Base-by-base conservation (phyloP, 257 asterid genomes). In the Knoxia roxburghii region DNA sequence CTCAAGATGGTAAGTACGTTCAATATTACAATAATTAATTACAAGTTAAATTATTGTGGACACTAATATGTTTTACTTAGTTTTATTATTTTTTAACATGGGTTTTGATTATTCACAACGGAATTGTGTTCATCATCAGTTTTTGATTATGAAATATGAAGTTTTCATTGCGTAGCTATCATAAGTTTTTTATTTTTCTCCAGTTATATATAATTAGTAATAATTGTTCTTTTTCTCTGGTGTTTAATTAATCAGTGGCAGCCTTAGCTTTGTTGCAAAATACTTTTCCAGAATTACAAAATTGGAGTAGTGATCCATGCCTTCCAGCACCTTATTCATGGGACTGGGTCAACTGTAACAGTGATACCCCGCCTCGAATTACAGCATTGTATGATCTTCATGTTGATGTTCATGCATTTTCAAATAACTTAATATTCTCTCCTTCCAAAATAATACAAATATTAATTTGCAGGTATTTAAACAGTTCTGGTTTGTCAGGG, bases 291-390 rank as follows among this genome's bases (percentile, higher is more conserved):
- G 69, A 46, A 52, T 74, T 88, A 48, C 67, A 71, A 74, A 76
- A 59, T 3, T 86, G 90, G 94, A 68, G 71, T 1, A 93, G 93
- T 0, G 96, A 88, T 70, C 96, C 96, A 15, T 88, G 96, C 73
- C 87, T 86, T 58, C 96, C 96, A 15, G 71, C 89, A 9, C 80
- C 85, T 2, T 83, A 70, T 69, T 17, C 87, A 24, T 85, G 89
- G 92, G 94, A 86, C 24, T 88, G 94, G 96, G 71, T 88, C 57
- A 51, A 65, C 8, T 88, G 96, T 59, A 85, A 72, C 77, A 72
- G 24, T 26, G 84, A 75, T 49, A 50, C 80, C 0, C 68, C 65
- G 18, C 96, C 96, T 30, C 86, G 89, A n/a, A 78, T 86, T 5
- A 88, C 96, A 24, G 68, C 93, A 32, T 26, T 87, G 95, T 87